Percentiles rank a stretch among this genome's conserved stretches.
phyloP scores from a whole-genome alignment of 371 early-diverging fungal species.

The Choanephora cucurbitarum region DNA sequence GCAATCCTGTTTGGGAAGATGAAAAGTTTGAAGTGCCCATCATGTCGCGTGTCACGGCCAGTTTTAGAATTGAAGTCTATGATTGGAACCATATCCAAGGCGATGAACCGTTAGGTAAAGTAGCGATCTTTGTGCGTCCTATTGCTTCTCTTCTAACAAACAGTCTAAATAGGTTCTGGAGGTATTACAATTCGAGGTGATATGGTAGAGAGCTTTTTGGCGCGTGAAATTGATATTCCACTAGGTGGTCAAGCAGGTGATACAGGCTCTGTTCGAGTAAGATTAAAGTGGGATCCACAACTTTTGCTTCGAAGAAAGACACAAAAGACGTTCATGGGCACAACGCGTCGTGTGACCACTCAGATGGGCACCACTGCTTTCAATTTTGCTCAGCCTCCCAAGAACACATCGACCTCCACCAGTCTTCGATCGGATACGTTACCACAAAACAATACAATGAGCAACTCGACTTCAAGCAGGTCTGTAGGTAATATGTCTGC shows the following conservation, averaged over 20 bases:
- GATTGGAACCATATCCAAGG: slow-evolving; percentile 80
- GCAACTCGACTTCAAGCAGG: too few relatives aligned
- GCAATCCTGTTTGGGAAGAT: slow-evolving; percentile 84
- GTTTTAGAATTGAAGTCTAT: slow-evolving; percentile 73
- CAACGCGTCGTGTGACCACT: slow-evolving; percentile 21
- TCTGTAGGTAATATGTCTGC: too few relatives aligned
- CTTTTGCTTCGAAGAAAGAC: slow-evolving; percentile 37
- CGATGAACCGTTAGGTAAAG: slow-evolving; percentile 64
- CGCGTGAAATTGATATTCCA: slow-evolving; percentile 39
- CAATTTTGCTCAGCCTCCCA: slow-evolving; percentile 21
- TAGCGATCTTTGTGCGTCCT: too few relatives aligned
- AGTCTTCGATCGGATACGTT: neutral
- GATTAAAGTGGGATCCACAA: slow-evolving; percentile 52
- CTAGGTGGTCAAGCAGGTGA: slow-evolving; percentile 39
- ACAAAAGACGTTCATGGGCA: slow-evolving; percentile 38
- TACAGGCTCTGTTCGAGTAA: slow-evolving; percentile 35
- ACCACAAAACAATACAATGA: too few relatives aligned
- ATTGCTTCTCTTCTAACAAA: too few relatives aligned
- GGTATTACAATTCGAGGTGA: slow-evolving; percentile 46
- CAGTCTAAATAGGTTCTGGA: slow-evolving; percentile 33
- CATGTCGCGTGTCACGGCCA: slow-evolving; percentile 57
- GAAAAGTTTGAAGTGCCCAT: slow-evolving; percentile 73
- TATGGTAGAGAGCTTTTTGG: slow-evolving; percentile 42
- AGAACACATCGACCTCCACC: slow-evolving; percentile 2
- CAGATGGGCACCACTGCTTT: slow-evolving; percentile 26